These are phyloP conservation scores for Nematodospora valgi DNA, from an alignment of 805 yeast species.

Conservation along the genomic window DNA sequence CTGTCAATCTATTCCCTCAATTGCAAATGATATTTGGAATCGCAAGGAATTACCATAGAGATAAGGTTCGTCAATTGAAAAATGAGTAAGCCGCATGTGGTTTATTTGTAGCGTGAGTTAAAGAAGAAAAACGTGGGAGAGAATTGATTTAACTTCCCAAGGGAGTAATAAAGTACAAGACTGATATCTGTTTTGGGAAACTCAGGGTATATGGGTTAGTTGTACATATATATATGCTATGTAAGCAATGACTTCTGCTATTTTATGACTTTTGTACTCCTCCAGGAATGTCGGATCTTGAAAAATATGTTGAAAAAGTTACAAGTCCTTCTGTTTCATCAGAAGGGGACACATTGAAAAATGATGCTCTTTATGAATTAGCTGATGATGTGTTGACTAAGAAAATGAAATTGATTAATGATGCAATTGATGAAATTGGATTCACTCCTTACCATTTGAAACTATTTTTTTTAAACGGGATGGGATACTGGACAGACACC, in stretches of 20 bases:
- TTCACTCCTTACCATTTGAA: conserved; percentile 32
- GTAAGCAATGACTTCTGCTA: too few species aligned
- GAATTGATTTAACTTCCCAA: conserved; percentile 2
- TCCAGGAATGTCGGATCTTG: conserved; percentile 5
- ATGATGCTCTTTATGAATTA: conserved; percentile 16
- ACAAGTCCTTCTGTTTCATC: background rate
- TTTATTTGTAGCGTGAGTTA: too few species aligned
- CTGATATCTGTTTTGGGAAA: too few species aligned
- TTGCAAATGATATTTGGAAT: too few species aligned
- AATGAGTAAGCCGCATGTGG: too few species aligned
- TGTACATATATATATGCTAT: too few species aligned
- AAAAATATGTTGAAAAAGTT: conserved; percentile 2
- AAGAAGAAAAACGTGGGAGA: conserved; percentile 1
- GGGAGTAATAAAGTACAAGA: conserved; percentile 3
- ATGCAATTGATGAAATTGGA: conserved; percentile 60
- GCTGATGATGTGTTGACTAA: conserved; percentile 33
- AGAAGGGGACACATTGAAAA: conserved; percentile 1
- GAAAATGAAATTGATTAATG: conserved; percentile 45
- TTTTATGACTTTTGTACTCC: background rate
- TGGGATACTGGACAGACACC: conserved; percentile 36
- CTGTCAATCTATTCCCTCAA: too few species aligned
- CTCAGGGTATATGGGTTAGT: too few species aligned
- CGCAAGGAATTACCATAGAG: too few species aligned
- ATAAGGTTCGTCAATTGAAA: too few species aligned
- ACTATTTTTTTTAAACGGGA: conserved; percentile 31